Conservation (phyloP, 768 basidiomycete genomes). For the Brasilioporus rufonigricans region DNA sequence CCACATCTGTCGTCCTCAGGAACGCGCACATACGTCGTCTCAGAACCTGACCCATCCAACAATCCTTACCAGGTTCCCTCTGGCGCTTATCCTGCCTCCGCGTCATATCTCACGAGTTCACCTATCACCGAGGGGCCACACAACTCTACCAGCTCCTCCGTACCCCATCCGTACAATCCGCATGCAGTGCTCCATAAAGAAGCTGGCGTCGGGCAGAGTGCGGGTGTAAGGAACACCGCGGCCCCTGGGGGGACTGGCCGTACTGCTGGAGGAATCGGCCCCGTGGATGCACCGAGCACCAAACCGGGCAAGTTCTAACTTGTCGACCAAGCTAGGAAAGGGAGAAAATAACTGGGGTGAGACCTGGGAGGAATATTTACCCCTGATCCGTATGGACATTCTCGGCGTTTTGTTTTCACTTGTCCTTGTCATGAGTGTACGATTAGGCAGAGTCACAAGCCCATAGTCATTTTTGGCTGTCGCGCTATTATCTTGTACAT, state of each 20-base stretch:
- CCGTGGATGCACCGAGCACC: slow-evolving; percentile 43
- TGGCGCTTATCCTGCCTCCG: slow-evolving; percentile 59
- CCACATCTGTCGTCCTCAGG: slow-evolving; percentile 43
- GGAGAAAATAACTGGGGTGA: slow-evolving; percentile 34
- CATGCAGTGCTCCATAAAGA: slow-evolving; percentile 38
- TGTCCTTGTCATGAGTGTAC: slow-evolving; percentile 26
- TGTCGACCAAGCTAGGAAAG: slow-evolving; percentile 47
- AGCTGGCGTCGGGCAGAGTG: slow-evolving; percentile 47
- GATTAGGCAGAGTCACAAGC: slow-evolving; percentile 14
- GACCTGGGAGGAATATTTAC: neutral
- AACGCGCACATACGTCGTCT: slow-evolving; percentile 68
- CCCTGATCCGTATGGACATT: neutral
- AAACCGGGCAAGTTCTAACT: slow-evolving; percentile 40
- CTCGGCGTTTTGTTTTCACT: neutral
- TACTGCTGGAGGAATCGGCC: slow-evolving; percentile 40
- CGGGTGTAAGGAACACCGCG: slow-evolving; percentile 40
- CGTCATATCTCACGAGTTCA: slow-evolving; percentile 44
- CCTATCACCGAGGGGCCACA: slow-evolving; percentile 37
- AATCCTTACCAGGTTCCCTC: slow-evolving; percentile 68
- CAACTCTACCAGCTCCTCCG: slow-evolving; percentile 46
- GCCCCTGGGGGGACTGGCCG: slow-evolving; percentile 48
- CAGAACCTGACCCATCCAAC: slow-evolving; percentile 62
- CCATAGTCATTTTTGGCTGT: neutral
- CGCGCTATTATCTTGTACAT: slow-evolving; percentile 11
- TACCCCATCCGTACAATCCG: slow-evolving; percentile 39